Percentiles rank a stretch among this genome's conserved stretches.
Conservation (phyloP, 257 asterid species). For the Fraxinus excelsior region DNA sequence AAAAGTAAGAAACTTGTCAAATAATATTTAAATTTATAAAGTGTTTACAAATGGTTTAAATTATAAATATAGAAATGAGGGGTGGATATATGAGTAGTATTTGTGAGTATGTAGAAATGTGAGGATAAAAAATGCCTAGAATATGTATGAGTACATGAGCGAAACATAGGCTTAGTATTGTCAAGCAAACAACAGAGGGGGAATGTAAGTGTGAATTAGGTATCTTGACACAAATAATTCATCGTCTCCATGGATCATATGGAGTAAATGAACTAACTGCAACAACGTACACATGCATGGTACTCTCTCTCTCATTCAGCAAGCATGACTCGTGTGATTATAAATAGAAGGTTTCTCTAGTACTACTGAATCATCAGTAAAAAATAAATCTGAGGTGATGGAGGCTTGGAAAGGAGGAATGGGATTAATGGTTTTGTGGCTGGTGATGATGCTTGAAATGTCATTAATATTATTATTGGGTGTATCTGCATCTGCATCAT, state of each 20-base stretch:
- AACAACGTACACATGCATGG: background rate
- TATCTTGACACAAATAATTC: conserved; percentile 12
- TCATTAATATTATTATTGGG: background rate
- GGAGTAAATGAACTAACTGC: conserved; percentile 40
- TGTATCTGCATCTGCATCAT: background rate
- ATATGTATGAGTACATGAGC: too few relatives aligned
- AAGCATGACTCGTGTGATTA: background rate
- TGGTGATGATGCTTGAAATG: conserved; percentile 21
- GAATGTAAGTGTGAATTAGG: background rate
- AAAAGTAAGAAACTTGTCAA: too few relatives aligned
- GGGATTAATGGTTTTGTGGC: conserved; percentile 18
- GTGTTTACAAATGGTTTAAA: too few relatives aligned
- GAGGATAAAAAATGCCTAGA: too few relatives aligned
- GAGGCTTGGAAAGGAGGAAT: conserved; percentile 25
- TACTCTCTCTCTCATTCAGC: background rate
- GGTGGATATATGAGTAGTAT: too few relatives aligned
- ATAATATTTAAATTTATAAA: too few relatives aligned
- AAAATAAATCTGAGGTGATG: conserved; percentile 23
- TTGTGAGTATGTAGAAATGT: too few relatives aligned
- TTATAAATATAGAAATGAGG: too few relatives aligned
- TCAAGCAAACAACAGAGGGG: background rate
- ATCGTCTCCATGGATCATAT: conserved; percentile 17
- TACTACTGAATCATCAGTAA: background rate
- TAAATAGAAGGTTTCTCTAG: conserved; percentile 6
- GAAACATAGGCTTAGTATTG: background rate